phyloP scores from a whole-genome alignment of 1,139 yeast species.

The Diutina siamensis region DNA sequence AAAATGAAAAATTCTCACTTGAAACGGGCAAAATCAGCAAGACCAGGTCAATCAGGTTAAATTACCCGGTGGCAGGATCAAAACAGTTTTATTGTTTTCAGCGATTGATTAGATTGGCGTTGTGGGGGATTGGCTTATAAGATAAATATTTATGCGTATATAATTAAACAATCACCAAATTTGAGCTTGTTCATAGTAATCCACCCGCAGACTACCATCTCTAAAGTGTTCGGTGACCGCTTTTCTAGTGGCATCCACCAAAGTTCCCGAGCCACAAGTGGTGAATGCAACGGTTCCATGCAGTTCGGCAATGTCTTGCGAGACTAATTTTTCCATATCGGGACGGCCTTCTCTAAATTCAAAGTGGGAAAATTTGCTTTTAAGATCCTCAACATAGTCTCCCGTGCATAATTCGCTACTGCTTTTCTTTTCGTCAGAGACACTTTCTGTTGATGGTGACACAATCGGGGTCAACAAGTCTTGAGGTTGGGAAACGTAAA shows the following conservation, averaged over 20 bases:
- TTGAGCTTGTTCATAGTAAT: constrained; percentile 11
- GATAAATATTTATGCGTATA: too few relatives aligned
- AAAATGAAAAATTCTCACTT: too few relatives aligned
- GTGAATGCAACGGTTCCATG: constrained; percentile 9
- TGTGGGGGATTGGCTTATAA: too few relatives aligned
- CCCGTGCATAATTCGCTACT: background rate
- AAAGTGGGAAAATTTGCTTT: constrained; percentile 13
- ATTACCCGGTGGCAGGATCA: too few relatives aligned
- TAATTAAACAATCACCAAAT: too few relatives aligned
- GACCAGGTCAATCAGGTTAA: too few relatives aligned
- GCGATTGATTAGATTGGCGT: too few relatives aligned
- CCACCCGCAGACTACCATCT: constrained; percentile 9
- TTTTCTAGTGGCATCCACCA: constrained; percentile 10
- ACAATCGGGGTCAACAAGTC: background rate
- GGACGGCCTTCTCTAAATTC: constrained; percentile 37
- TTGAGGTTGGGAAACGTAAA: constrained; percentile 9
- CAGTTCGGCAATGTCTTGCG: constrained; percentile 8
- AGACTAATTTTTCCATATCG: constrained; percentile 7
- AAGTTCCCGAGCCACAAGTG: constrained; percentile 9
- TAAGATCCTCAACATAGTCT: constrained; percentile 10
- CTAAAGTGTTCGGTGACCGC: constrained; percentile 9
- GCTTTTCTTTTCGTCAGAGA: background rate
- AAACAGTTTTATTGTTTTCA: too few relatives aligned
- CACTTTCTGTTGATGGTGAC: background rate
- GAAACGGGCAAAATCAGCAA: too few relatives aligned